These are phyloP conservation scores for Claviceps spartinae DNA, from an alignment of 2,329 filamentous ascomycete genomes.

Conservation along the genomic window DNA sequence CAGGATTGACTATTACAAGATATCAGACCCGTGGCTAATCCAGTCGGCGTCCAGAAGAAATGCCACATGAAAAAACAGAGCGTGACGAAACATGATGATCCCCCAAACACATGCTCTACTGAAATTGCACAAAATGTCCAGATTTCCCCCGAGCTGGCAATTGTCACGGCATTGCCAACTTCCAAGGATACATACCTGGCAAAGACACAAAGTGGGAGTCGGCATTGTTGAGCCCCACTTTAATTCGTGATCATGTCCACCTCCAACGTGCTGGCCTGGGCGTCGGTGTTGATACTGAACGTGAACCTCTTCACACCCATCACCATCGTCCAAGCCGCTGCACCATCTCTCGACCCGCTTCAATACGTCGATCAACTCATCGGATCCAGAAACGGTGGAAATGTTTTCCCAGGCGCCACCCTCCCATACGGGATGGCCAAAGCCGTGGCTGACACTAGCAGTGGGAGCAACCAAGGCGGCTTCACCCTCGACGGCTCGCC, in stretches of 20 bases:
- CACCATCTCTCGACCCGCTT: constrained; percentile 10
- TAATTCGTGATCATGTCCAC: not conserved
- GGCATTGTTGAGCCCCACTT: not conserved
- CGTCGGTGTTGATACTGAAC: not conserved
- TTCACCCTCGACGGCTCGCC: constrained; percentile 37
- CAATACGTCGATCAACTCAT: constrained; percentile 25
- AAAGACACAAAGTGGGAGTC: no score
- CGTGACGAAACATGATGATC: no score
- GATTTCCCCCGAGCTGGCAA: not conserved
- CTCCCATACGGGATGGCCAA: constrained; percentile 39
- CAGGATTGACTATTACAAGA: no score
- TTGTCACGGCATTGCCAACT: not conserved
- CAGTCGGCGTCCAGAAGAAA: no score
- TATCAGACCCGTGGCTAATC: no score
- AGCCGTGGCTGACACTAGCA: constrained; percentile 35
- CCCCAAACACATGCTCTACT: no score
- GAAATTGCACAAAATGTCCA: no score
- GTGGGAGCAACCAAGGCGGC: constrained; percentile 39
- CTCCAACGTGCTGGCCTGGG: not conserved
- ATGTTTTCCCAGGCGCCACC: constrained; percentile 30
- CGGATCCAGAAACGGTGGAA: constrained; percentile 18
- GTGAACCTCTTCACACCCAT: not conserved
- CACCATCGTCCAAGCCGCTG: not conserved
- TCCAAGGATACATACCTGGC: no score
- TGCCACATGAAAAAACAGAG: no score